Conservation (phyloP, 768 basidiomycete genomes). For the Termitomyces sp. region DNA sequence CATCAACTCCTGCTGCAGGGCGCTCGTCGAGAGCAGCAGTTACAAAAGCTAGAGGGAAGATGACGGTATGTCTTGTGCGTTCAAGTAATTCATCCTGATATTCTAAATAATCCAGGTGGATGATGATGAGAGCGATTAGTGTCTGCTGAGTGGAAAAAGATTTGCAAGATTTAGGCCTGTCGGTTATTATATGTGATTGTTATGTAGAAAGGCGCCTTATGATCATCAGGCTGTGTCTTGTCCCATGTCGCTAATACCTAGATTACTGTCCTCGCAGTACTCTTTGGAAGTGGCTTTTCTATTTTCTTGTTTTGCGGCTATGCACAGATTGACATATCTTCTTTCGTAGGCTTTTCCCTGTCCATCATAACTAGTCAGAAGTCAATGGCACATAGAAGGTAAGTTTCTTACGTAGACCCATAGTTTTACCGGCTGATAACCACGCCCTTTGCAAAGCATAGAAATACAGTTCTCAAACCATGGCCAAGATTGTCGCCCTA, state of each 20-base stretch:
- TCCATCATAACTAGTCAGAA: neutral
- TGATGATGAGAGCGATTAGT: slow-evolving; percentile 26
- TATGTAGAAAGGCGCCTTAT: neutral
- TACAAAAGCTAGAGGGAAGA: slow-evolving; percentile 57
- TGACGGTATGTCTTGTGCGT: slow-evolving; percentile 36
- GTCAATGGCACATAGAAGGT: neutral
- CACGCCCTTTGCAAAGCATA: neutral
- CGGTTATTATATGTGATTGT: neutral
- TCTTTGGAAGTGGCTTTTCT: too few relatives aligned
- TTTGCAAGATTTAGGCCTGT: neutral
- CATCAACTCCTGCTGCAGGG: slow-evolving; percentile 50
- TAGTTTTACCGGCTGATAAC: neutral
- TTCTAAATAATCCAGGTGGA: slow-evolving; percentile 15
- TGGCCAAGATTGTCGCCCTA: neutral
- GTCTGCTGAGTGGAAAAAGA: neutral
- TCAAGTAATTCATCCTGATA: neutral
- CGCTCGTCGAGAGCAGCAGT: slow-evolving; percentile 64
- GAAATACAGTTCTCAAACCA: too few relatives aligned
- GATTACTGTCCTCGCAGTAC: neutral
- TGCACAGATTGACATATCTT: neutral
- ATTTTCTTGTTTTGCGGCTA: neutral
- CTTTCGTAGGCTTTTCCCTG: neutral
- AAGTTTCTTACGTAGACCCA: neutral
- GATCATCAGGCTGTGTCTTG: neutral
- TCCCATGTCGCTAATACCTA: neutral